Conservation (phyloP, 441 rosid species). For the Macaranga tanarius region DNA sequence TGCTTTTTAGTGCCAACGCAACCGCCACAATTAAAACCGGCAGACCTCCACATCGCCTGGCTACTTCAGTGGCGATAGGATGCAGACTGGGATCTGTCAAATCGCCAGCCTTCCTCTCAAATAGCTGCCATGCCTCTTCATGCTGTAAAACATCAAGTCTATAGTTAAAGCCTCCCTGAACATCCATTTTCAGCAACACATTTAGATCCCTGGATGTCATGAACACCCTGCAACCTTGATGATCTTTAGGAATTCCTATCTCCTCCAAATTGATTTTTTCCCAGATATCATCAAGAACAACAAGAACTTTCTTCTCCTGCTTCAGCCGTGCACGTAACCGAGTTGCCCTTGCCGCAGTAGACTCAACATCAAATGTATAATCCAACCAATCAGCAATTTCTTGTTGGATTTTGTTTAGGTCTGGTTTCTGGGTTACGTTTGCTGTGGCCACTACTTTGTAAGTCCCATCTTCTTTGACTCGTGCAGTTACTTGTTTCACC, state of each 20-base stretch:
- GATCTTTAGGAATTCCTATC: conserved; percentile 24
- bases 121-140: conserved; percentile 19
- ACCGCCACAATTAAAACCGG: conserved; percentile 16
- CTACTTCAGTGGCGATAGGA: not conserved
- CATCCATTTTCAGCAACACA: conserved; percentile 23
- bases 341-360: not conserved
- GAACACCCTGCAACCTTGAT: conserved; percentile 14
- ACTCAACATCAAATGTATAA: not conserved
- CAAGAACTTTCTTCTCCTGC: conserved; percentile 1
- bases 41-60: conserved; percentile 24
- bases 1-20: conserved; percentile 10
- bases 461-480: not conserved
- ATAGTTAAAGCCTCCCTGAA: not conserved
- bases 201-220: conserved; percentile 19
- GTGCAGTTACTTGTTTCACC: not conserved
- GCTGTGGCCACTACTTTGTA: not conserved
- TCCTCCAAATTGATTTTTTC: conserved; percentile 3
- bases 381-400: conserved; percentile 13
- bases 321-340: not conserved
- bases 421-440: not conserved
- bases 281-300: conserved; percentile 33
- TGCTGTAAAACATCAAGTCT: not conserved
- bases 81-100: rapidly evolving
- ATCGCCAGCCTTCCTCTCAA: not conserved
- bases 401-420: conserved; percentile 7